Evolutionary conservation across 345 rosid species (phyloP).

Genomic region (Rhodomyrtus tomentosa): DNA sequence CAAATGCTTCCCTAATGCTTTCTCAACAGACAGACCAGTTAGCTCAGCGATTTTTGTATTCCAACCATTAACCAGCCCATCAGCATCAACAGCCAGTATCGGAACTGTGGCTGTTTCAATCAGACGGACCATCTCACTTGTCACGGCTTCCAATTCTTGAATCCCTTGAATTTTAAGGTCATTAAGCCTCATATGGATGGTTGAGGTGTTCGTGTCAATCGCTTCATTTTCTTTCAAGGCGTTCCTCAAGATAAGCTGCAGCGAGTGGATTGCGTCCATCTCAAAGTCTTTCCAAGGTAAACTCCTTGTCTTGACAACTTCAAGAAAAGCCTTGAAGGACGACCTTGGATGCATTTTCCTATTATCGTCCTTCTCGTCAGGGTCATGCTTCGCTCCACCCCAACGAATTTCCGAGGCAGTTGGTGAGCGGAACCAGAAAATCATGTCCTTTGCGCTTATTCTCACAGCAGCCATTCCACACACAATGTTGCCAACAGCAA

Average conservation of each 20-base stretch:
- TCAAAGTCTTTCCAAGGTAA: constrained; percentile 93
- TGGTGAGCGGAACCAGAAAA: constrained; percentile 91
- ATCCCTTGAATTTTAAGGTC: constrained; percentile 76
- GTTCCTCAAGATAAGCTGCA: constrained; percentile 88
- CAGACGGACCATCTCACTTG: constrained; percentile 88
- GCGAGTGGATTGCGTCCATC: constrained; percentile 95
- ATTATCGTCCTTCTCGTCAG: constrained; percentile 61
- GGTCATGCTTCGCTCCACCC: constrained; percentile 97
- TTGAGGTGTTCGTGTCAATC: constrained; percentile 26
- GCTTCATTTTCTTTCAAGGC: constrained; percentile 51
- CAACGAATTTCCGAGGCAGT: constrained; percentile 81
- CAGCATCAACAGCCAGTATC: constrained; percentile 78
- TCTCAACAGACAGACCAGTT: constrained; percentile 72
- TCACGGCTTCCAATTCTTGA: constrained; percentile 91
- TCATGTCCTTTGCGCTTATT: constrained; percentile 56
- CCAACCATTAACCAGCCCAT: constrained; percentile 91
- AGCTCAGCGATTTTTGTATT: constrained; percentile 81
- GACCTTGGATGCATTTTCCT: constrained; percentile 96
- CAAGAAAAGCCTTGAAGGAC: constrained; percentile 90
- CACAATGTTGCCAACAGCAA: constrained; percentile 54
- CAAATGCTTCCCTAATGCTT: constrained; percentile 78
- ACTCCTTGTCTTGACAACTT: constrained; percentile 79
- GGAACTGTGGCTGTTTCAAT: constrained; percentile 94
- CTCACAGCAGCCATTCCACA: constrained; percentile 99
- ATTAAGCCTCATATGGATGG: constrained; percentile 50